Conservation (phyloP, 192 early-diverging fungal genomes). For the Thoreauomyces humboldtii region DNA sequence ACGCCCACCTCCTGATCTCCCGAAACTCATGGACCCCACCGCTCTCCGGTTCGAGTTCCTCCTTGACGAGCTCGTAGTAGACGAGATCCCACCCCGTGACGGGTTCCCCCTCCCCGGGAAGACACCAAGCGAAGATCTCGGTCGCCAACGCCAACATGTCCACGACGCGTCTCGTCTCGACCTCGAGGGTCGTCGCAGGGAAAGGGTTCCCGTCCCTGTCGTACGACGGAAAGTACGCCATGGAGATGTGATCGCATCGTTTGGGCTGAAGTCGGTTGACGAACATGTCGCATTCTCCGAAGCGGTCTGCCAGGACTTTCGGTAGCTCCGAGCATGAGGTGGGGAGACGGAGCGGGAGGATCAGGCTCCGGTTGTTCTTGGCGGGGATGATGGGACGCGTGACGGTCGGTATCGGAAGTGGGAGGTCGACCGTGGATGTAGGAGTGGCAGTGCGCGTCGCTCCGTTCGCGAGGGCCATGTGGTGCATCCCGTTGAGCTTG, state of each 20-base stretch:
- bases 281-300: conserved; percentile 5
- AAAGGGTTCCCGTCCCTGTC: not conserved
- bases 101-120: not conserved
- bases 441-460: too few species aligned
- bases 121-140: not conserved
- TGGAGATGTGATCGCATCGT: conserved; percentile 6
- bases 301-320: not conserved
- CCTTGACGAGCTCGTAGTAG: conserved; percentile 12
- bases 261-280: conserved; percentile 6
- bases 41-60: conserved; percentile 5
- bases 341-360: conserved; percentile 7
- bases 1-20: conserved; percentile 10
- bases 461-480: too few species aligned
- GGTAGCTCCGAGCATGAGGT: not conserved
- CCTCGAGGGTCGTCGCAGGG: not conserved
- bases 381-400: conserved; percentile 11
- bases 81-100: conserved; percentile 12
- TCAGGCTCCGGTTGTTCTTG: conserved; percentile 1
- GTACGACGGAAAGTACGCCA: conserved; percentile 18
- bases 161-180: not conserved
- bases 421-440: not conserved
- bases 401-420: conserved; percentile 4
- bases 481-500: too few species aligned
- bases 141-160: not conserved
- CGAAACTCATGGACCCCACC: conserved; percentile 13